These are phyloP conservation scores for Yarrowia sp. DNA, from an alignment of 805 yeast genomes.

Conservation along the genomic window DNA sequence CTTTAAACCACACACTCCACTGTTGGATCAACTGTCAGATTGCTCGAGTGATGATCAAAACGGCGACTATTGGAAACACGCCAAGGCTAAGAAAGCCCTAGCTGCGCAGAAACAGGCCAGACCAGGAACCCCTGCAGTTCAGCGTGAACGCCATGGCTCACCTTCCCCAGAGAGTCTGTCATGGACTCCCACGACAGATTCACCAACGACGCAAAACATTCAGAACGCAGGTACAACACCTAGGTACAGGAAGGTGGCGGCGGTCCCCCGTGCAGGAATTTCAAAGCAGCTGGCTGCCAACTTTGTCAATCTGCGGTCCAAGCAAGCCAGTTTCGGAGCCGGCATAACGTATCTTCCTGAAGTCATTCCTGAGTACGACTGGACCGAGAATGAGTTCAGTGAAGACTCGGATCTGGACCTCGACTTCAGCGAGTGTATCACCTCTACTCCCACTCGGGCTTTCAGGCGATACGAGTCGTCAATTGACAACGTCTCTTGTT, in stretches of 20 bases:
- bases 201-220: neutral
- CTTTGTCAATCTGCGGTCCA: neutral
- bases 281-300: no score
- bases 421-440: neutral
- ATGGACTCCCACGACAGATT: no score
- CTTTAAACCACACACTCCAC: conserved; percentile 5
- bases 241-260: conserved; percentile 3
- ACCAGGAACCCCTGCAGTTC: conserved; percentile 1
- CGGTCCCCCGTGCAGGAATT: neutral
- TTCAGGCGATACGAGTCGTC: neutral
- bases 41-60: neutral
- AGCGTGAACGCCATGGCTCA: no score
- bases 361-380: conserved; percentile 10
- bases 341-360: conserved; percentile 9
- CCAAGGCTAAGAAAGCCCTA: neutral
- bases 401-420: conserved; percentile 2
- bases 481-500: neutral
- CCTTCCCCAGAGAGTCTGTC: no score
- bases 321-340: neutral
- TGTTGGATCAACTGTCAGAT: conserved; percentile 18
- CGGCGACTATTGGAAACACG: neutral
- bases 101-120: neutral
- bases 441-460: conserved; percentile 11
- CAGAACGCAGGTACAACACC: conserved; percentile 5
- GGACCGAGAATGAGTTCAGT: conserved; percentile 8